Evolutionary conservation across 306 rosid genomes (phyloP), one percentile per base, ranked within the genome.

Genomic region (Styphnolobium japonicum): DNA sequence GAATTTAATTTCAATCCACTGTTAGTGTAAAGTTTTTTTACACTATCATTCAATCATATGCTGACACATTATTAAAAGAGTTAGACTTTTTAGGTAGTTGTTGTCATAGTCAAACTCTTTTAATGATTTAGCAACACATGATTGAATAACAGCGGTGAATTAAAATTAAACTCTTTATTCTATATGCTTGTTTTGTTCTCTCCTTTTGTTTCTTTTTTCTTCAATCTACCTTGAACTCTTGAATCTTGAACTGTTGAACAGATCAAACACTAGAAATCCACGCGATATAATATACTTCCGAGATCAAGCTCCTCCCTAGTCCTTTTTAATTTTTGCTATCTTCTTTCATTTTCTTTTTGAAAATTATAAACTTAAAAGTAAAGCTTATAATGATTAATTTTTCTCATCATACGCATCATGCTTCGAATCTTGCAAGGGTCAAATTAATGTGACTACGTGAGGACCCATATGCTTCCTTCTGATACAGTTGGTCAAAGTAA

Each of bases 401-500:
- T 84, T 45, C 77, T 40, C 62, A 87, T 84, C 34, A 77, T 70
- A 33, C 15, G 39, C 80, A 70, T 75, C 79, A 56, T 37, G 77
- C 79, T 80, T 73, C 29, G 69, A 77, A 75, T 77, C 82, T 77
- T 74, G 77, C 73, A 77, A 81, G 76, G 81, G 87, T 84, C 90
- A 84, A 81, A 78, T 48, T 78, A 73, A 37, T 82, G 82, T 73
- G 79, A 78, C 86, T 73, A 64, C 75, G 57, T 68, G 71, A 81
- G 86, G 90, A 48, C 89, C 90, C 87, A 80, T 85, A 56, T 67
- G 77, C 83, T 73, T 76, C 62, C 71, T 73, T 51, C 71, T 48
- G 48, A 29, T 36, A 76, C 62, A 83, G 14, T 62, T 77, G 83
- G 83, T 86, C 89, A 86, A 86, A 80, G 70, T 76, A 71, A 34